A percentile compares a stretch with the other conserved stretches of the same genome.
Evolutionary conservation across 2,329 filamentous ascomycete genomes (phyloP).

Genomic region (Fusarium siculi): DNA sequence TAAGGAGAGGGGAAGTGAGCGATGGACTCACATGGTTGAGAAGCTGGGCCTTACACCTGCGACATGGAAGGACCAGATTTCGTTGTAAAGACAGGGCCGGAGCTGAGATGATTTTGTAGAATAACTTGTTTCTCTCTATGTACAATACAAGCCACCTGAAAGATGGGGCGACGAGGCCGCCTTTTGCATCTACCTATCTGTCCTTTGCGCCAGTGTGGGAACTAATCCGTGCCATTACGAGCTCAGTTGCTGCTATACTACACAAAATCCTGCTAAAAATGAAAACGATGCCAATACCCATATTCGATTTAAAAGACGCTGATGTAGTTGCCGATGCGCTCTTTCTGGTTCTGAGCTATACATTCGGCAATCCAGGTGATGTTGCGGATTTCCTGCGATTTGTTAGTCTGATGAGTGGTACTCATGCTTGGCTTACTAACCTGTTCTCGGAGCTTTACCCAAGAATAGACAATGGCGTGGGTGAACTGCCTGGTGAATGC

Average conservation of each 20-base stretch:
- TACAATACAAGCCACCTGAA: slow-evolving; percentile 57
- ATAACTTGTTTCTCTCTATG: slow-evolving; percentile 58
- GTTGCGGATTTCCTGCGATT: slow-evolving; percentile 90
- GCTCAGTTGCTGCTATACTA: slow-evolving; percentile 56
- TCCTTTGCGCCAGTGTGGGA: slow-evolving; percentile 48
- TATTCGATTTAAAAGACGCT: slow-evolving; percentile 80
- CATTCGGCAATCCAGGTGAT: slow-evolving; percentile 99
- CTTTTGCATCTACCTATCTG: slow-evolving; percentile 43
- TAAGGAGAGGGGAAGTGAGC: slow-evolving; percentile 89
- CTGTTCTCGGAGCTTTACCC: slow-evolving; percentile 98
- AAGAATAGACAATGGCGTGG: slow-evolving; percentile 93
- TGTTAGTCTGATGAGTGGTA: slow-evolving; percentile 44
- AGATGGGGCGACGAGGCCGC: slow-evolving; percentile 43
- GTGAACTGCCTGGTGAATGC: slow-evolving; percentile 98
- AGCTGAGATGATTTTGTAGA: slow-evolving; percentile 51
- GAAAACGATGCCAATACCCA: slow-evolving; percentile 34
- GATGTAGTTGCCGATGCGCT: slow-evolving; percentile 98
- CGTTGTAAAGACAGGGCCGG: slow-evolving; percentile 41
- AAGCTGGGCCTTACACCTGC: slow-evolving; percentile 87
- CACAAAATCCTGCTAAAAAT: slow-evolving; percentile 51
- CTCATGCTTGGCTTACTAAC: slow-evolving; percentile 61
- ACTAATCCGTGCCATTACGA: slow-evolving; percentile 52
- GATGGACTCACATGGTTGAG: slow-evolving; percentile 88
- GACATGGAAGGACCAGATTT: slow-evolving; percentile 90
- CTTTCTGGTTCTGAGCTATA: slow-evolving; percentile 99